Evolutionary conservation across 352 stramenopile species (phyloP).

Genomic region (Pythium insidiosum): DNA sequence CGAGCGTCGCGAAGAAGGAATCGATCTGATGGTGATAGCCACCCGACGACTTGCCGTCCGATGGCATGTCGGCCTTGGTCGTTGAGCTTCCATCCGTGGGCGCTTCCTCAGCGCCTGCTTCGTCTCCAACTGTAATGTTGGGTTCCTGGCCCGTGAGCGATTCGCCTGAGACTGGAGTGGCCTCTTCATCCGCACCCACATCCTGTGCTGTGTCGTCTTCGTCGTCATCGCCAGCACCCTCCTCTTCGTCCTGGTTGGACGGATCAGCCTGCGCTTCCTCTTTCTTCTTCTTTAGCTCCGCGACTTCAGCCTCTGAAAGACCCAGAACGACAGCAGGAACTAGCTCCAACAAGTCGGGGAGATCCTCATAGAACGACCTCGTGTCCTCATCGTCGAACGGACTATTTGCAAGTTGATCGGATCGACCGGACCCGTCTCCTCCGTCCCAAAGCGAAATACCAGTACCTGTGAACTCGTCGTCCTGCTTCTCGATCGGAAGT

Average conservation of each 20-base stretch:
- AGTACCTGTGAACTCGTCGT: constrained; percentile 34
- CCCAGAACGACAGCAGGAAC: constrained; percentile 92
- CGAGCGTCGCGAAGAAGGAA: constrained; percentile 86
- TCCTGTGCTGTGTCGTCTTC: constrained; percentile 35
- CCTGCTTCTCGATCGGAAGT: constrained; percentile 51
- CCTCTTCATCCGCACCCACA: not conserved
- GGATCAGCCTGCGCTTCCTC: constrained; percentile 28
- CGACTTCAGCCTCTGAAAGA: constrained; percentile 82
- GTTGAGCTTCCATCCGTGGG: constrained; percentile 1
- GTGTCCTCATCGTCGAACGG: constrained; percentile 96
- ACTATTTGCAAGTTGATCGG: constrained; percentile 68
- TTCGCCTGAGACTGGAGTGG: not conserved
- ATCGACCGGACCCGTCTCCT: constrained; percentile 46
- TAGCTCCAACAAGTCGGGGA: constrained; percentile 93
- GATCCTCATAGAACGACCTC: constrained; percentile 94
- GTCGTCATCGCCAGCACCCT: constrained; percentile 27
- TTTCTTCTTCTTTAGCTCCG: constrained; percentile 83
- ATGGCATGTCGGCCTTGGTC: constrained; percentile 1
- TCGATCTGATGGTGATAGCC: constrained; percentile 93
- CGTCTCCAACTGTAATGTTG: constrained; percentile 1
- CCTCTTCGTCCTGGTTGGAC: constrained; percentile 25
- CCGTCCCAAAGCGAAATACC: constrained; percentile 67
- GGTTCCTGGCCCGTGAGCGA: not conserved
- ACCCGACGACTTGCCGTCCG: constrained; percentile 1
- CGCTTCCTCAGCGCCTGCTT: not conserved